Percentiles rank a stretch among this genome's conserved stretches.
Evolutionary conservation across 495 filamentous ascomycete species (phyloP).

Genomic region (Amphirosellinia nigrospora): DNA sequence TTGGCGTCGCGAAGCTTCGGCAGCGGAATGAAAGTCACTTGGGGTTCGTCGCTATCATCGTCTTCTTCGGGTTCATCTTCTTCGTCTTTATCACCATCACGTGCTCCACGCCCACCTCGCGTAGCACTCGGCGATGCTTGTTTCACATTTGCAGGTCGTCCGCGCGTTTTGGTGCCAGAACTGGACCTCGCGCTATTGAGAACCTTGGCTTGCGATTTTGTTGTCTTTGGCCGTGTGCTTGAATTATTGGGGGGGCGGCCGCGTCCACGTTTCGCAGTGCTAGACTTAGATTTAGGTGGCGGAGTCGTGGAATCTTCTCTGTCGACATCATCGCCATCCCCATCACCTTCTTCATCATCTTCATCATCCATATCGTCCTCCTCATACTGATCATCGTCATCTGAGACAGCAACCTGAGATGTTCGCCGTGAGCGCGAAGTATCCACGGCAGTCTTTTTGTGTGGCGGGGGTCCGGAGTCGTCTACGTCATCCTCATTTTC

Average conservation of each 20-base stretch:
- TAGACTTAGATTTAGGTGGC: conserved; percentile 17
- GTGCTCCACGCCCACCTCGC: not conserved
- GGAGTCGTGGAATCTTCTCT: conserved; percentile 25
- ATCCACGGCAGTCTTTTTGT: conserved; percentile 28
- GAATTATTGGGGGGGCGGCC: conserved; percentile 31
- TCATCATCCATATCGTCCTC: conserved; percentile 32
- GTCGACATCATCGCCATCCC: conserved; percentile 23
- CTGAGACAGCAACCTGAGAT: conserved; percentile 28
- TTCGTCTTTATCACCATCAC: conserved; percentile 25
- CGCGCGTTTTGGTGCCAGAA: conserved; percentile 19
- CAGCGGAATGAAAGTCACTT: conserved; percentile 66
- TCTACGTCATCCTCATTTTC: conserved; percentile 31
- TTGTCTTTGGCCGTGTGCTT: not conserved
- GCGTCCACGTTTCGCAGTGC: conserved; percentile 27
- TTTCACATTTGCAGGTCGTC: conserved; percentile 10
- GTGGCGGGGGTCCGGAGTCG: conserved; percentile 25
- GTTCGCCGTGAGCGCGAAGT: conserved; percentile 24
- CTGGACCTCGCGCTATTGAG: not conserved
- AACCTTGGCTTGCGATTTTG: conserved; percentile 8
- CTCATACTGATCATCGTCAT: conserved; percentile 36
- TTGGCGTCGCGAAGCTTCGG: conserved; percentile 72
- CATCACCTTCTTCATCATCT: conserved; percentile 22
- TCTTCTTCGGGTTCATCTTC: conserved; percentile 42
- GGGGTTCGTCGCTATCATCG: conserved; percentile 43
- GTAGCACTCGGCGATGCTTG: conserved; percentile 19